These are phyloP conservation scores for Grammothele lineata DNA, from an alignment of 768 basidiomycete species.

Conservation along the genomic window DNA sequence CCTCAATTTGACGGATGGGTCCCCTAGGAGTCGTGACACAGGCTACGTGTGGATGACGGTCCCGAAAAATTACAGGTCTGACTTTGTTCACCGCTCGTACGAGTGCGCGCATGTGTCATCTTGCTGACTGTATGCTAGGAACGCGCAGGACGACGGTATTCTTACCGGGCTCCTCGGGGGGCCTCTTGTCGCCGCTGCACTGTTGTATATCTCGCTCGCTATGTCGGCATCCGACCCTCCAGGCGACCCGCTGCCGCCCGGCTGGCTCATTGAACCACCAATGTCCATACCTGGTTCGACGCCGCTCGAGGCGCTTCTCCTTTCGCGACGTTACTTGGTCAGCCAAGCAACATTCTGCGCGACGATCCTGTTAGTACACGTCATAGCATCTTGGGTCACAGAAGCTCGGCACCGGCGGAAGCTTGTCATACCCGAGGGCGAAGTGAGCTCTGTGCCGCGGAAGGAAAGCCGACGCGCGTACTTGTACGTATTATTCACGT, in stretches of 20 bases:
- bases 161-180: conserved; percentile 80
- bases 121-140: conserved; percentile 37
- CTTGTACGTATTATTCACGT: conserved; percentile 63
- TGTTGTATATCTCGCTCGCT: conserved; percentile 51
- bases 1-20: conserved; percentile 11
- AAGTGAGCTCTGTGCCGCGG: conserved; percentile 72
- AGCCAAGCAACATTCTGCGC: conserved; percentile 80
- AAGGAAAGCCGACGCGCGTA: conserved; percentile 60
- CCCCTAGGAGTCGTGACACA: conserved; percentile 45
- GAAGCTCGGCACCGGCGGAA: conserved; percentile 48
- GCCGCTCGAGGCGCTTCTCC: conserved; percentile 49
- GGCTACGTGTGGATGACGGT: conserved; percentile 90
- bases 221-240: conserved; percentile 21
- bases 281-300: conserved; percentile 45
- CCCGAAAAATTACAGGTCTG: conserved; percentile 85
- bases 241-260: conserved; percentile 40
- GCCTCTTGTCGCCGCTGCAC: conserved; percentile 70
- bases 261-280: conserved; percentile 81
- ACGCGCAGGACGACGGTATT: conserved; percentile 81
- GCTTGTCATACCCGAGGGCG: conserved; percentile 51
- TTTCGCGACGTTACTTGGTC: conserved; percentile 72
- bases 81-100: too few relatives aligned
- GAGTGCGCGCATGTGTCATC: too few relatives aligned
- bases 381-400: conserved; percentile 71
- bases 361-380: conserved; percentile 73